Conservation (phyloP, 2,329 filamentous ascomycete species). For the Sarocladiaceae sp. region DNA sequence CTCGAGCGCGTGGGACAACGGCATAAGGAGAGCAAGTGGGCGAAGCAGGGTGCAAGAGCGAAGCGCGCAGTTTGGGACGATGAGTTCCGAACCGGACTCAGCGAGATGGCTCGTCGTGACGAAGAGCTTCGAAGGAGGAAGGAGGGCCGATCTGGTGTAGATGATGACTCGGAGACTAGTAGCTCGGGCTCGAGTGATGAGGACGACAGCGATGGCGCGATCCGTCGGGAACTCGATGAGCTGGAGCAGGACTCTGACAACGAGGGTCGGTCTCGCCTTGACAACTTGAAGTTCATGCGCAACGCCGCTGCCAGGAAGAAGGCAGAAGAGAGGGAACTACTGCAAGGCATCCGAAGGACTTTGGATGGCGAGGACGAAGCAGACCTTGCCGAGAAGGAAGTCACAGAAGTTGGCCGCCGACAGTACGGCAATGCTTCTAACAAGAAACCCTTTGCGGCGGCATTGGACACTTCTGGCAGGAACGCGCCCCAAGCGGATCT, state of each 20-base stretch:
- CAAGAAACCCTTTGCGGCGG: slow-evolving; percentile 23
- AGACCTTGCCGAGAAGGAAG: slow-evolving; percentile 45
- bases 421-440: slow-evolving; percentile 51
- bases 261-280: slow-evolving; percentile 56
- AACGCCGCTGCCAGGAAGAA: slow-evolving; percentile 70
- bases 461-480: slow-evolving; percentile 22
- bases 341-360: slow-evolving; percentile 63
- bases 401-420: slow-evolving; percentile 60
- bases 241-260: slow-evolving; percentile 38
- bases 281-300: slow-evolving; percentile 91
- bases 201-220: slow-evolving; percentile 37
- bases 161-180: slow-evolving; percentile 47
- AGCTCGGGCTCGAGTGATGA: slow-evolving; percentile 45
- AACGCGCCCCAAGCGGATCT: slow-evolving; percentile 19
- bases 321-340: slow-evolving; percentile 68
- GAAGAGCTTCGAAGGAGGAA: slow-evolving; percentile 77
- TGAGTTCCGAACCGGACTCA: slow-evolving; percentile 69
- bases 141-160: slow-evolving; percentile 54
- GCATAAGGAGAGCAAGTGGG: slow-evolving; percentile 87
- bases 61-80: slow-evolving; percentile 85
- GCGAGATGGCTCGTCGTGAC: slow-evolving; percentile 74
- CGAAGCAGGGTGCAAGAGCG: slow-evolving; percentile 72
- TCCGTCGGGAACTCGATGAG: slow-evolving; percentile 38
- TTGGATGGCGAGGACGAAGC: slow-evolving; percentile 56
- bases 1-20: slow-evolving; percentile 79